Conservation (phyloP, 306 rosid genomes). For the Quercus robur region DNA sequence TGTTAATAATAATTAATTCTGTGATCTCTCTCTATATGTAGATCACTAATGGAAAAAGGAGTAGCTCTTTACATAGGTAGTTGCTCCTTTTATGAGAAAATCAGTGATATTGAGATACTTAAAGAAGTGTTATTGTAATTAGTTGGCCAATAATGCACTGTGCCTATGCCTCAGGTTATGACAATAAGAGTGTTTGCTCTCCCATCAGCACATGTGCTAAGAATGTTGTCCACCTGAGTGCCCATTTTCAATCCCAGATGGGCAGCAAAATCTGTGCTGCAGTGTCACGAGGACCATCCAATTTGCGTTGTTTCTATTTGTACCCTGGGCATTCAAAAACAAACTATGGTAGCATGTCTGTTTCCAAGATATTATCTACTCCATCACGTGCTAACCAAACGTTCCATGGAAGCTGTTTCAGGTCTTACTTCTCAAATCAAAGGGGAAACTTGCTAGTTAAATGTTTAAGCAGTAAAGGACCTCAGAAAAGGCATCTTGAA, state of each 20-base stretch:
- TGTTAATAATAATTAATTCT: too few species aligned
- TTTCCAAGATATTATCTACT: slow-evolving; percentile 35
- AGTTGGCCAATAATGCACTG: slow-evolving; percentile 25
- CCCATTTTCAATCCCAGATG: slow-evolving; percentile 43
- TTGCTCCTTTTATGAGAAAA: neutral
- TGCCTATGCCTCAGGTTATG: slow-evolving; percentile 55
- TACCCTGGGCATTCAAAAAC: slow-evolving; percentile 27
- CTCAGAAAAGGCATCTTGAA: slow-evolving; percentile 31
- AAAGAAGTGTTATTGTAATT: slow-evolving; percentile 4
- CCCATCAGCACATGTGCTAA: slow-evolving; percentile 39
- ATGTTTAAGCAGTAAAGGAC: slow-evolving; percentile 26
- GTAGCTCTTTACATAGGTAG: neutral
- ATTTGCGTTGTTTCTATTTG: slow-evolving; percentile 39
- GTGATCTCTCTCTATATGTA: neutral
- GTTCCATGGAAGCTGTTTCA: slow-evolving; percentile 42
- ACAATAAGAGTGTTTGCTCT: slow-evolving; percentile 49
- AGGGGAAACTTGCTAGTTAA: slow-evolving; percentile 27
- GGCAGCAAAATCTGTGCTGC: slow-evolving; percentile 59
- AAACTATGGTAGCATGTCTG: slow-evolving; percentile 38
- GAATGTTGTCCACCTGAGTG: slow-evolving; percentile 45
- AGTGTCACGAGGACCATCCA: slow-evolving; percentile 42
- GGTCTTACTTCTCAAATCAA: slow-evolving; percentile 55
- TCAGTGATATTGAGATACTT: neutral
- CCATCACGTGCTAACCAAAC: slow-evolving; percentile 41
- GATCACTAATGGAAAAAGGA: neutral